phyloP scores from a whole-genome alignment of 805 yeast genomes.

The Schwanniomyces yamadae region DNA sequence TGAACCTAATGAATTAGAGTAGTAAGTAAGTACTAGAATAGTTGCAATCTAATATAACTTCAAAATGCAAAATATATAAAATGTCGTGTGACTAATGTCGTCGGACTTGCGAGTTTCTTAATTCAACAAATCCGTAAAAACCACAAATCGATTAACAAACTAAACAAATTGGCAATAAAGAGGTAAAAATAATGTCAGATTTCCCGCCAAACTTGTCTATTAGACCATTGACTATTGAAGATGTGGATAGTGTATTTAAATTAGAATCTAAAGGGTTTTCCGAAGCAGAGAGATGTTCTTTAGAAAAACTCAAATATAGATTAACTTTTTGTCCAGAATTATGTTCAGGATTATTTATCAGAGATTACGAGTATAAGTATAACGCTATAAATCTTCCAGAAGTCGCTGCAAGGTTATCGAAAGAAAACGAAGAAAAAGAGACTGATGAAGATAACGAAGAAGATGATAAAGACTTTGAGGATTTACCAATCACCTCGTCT shows the following conservation, averaged over 20 bases:
- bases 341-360: slow-evolving; percentile 80
- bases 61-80: too few relatives aligned
- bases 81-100: neutral
- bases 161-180: neutral
- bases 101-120: neutral
- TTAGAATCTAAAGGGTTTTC: slow-evolving; percentile 74
- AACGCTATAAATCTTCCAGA: slow-evolving; percentile 42
- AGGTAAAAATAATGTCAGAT: slow-evolving; percentile 32
- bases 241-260: slow-evolving; percentile 56
- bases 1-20: slow-evolving; percentile 25
- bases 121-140: neutral
- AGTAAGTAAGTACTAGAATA: slow-evolving; percentile 5
- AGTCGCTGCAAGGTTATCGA: slow-evolving; percentile 33
- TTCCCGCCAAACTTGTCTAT: slow-evolving; percentile 51
- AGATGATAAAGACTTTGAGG: slow-evolving; percentile 33
- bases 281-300: slow-evolving; percentile 63
- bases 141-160: neutral
- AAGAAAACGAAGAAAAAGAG: slow-evolving; percentile 19
- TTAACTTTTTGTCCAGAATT: slow-evolving; percentile 84
- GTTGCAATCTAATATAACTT: too few relatives aligned
- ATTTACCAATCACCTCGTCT: slow-evolving; percentile 47
- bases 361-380: slow-evolving; percentile 56
- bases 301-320: slow-evolving; percentile 65
- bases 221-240: slow-evolving; percentile 78
- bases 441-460: slow-evolving; percentile 14